Percentiles rank a stretch among this genome's conserved stretches.
Evolutionary conservation across 1,284 basidiomycete species (phyloP).

Genomic region (Gomphus bonarii): DNA sequence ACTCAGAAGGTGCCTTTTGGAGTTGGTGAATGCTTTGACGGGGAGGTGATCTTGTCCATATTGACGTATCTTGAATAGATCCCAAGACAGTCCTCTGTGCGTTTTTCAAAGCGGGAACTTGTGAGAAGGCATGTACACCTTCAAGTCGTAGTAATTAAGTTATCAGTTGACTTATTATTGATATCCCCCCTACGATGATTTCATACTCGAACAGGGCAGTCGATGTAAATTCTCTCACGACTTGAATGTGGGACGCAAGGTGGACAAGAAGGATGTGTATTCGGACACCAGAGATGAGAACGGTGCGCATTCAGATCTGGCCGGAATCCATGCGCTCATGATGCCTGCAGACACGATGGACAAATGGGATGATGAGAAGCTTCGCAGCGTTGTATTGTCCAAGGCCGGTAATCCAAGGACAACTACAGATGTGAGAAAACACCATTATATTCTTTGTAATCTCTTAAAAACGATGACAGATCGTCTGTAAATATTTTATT

Average conservation of each 20-base stretch:
- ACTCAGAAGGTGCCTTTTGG: constrained; percentile 86
- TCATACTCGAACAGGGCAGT: constrained; percentile 24
- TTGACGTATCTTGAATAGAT: constrained; percentile 31
- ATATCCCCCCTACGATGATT: not conserved
- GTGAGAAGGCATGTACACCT: constrained; percentile 61
- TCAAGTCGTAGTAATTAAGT: constrained; percentile 1
- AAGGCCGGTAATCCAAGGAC: constrained; percentile 89
- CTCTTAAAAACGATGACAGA: constrained; percentile 34
- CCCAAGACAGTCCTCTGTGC: constrained; percentile 87
- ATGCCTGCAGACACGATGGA: constrained; percentile 83
- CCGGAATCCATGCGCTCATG: not conserved
- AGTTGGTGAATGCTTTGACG: constrained; percentile 36
- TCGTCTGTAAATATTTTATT: constrained; percentile 96
- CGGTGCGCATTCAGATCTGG: constrained; percentile 35
- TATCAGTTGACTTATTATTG: constrained; percentile 11
- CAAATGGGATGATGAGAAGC: constrained; percentile 93
- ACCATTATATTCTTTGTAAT: not conserved
- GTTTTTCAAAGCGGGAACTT: constrained; percentile 82
- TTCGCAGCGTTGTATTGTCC: constrained; percentile 77
- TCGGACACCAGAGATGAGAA: constrained; percentile 78
- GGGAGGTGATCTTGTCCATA: not conserved
- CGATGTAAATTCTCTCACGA: constrained; percentile 98
- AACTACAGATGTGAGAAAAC: constrained; percentile 71
- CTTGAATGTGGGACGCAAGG: constrained; percentile 79
- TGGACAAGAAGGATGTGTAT: constrained; percentile 96